These are phyloP conservation scores for Populus deltoides DNA, from an alignment of 345 rosid genomes.

Conservation along the genomic window DNA sequence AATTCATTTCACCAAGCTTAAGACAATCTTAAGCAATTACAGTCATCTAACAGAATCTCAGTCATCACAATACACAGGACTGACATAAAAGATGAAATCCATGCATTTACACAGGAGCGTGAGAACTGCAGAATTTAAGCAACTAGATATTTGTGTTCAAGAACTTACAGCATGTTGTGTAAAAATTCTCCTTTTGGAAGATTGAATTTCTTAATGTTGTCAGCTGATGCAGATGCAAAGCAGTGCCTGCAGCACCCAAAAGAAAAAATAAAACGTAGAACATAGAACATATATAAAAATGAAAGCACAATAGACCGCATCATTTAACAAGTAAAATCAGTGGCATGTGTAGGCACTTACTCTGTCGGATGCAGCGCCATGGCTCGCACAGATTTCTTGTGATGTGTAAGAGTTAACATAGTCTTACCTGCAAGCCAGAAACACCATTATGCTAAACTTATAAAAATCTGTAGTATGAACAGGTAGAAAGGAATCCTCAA, in stretches of 20 bases:
- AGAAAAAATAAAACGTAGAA: not conserved
- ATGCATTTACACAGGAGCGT: not conserved
- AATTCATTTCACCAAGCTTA: not conserved
- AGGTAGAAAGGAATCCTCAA: not conserved
- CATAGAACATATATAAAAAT: not conserved
- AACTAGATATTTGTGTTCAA: slow-evolving; percentile 1
- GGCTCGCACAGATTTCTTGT: slow-evolving; percentile 97
- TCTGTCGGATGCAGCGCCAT: slow-evolving; percentile 92
- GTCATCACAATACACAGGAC: not conserved
- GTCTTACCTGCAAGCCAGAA: slow-evolving; percentile 66
- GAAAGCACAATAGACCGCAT: not conserved
- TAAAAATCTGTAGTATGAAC: not conserved
- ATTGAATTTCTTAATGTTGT: slow-evolving; percentile 84
- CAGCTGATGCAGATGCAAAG: slow-evolving; percentile 98
- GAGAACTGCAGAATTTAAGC: slow-evolving; percentile 7
- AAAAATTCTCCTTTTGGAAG: slow-evolving; percentile 90
- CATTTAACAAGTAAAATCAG: not conserved
- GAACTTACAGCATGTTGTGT: slow-evolving; percentile 97
- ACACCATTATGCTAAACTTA: slow-evolving; percentile 2
- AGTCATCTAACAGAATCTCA: not conserved
- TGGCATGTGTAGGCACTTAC: slow-evolving; percentile 37
- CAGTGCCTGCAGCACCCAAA: slow-evolving; percentile 52
- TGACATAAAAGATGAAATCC: not conserved
- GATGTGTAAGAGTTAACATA: slow-evolving; percentile 90
- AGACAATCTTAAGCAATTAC: not conserved